Evolutionary conservation across 1,284 basidiomycete species (phyloP).

Genomic region (Schizopora paradoxa): DNA sequence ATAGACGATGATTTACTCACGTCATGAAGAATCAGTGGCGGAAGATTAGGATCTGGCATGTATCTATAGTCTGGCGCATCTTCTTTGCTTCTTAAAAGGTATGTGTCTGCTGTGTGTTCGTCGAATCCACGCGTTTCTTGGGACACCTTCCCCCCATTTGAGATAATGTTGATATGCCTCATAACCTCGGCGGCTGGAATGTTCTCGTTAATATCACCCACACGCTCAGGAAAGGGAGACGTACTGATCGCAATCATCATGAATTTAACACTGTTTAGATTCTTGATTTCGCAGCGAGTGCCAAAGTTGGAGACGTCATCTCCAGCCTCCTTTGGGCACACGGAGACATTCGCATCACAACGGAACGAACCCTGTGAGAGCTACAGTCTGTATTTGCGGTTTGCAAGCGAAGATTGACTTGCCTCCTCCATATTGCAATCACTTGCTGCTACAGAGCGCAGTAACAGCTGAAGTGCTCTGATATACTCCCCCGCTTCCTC

Average conservation of each 20-base stretch:
- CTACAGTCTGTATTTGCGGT: background rate
- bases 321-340: too few relatives aligned
- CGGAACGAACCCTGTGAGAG: constrained; percentile 76
- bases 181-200: constrained; percentile 58
- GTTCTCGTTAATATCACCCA: constrained; percentile 9
- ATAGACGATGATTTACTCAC: constrained; percentile 32
- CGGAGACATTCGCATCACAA: constrained; percentile 95
- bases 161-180: constrained; percentile 64
- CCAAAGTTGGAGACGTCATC: too few relatives aligned
- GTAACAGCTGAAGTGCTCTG: constrained; percentile 72
- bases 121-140: constrained; percentile 95
- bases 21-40: constrained; percentile 63
- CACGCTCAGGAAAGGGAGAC: constrained; percentile 21
- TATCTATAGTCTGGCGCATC: constrained; percentile 95
- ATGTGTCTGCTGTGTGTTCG: constrained; percentile 79
- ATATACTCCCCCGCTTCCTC: constrained; percentile 93
- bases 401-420: constrained; percentile 19
- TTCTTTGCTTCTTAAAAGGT: constrained; percentile 82
- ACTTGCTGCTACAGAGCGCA: constrained; percentile 82
- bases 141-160: constrained; percentile 41
- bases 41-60: constrained; percentile 96
- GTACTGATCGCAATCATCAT: constrained; percentile 83
- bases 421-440: constrained; percentile 99
- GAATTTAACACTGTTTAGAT: constrained; percentile 88
- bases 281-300: constrained; percentile 95